Base-by-base conservation (phyloP, 495 filamentous ascomycete genomes). In the Acidomyces sp. region DNA sequence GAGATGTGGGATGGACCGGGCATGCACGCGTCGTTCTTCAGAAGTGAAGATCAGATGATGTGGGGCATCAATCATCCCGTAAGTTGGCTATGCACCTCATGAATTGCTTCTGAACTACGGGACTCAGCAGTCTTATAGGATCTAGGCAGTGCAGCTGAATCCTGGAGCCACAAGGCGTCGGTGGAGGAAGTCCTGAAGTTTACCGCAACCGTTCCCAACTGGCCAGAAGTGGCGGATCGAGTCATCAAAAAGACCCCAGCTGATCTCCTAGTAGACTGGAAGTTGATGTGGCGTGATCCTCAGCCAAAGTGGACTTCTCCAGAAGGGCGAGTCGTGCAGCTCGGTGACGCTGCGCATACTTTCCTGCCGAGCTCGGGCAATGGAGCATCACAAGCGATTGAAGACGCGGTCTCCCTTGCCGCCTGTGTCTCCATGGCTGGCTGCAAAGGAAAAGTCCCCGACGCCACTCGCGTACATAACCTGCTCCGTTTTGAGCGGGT, bases 131-230 rank as follows among this genome's bases (percentile, higher is more conserved):
- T 28, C 13, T 28, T n/a, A 16, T 26, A 41, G 38, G 38, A 41
- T 17, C 3, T 12, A 5, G 38, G 38, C 4, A 31, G 26, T n/a
- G 26, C 26, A 5, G 25, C 17, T 13, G 64, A 70, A 42, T 65
- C 57, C 37, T 74, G 72, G 65, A 63, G 58, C 37, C 57, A 70
- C 45, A 69, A 64, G 15, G 65, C 73, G 39, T 61, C 66, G 9
- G 40, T 52, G 6, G 62, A 66, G n/a, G 71, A 77, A 34, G 70
- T 74, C 3, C 53, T 74, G 17, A 50, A 52, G 3, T 62, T 62
- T 48, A 65, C 71, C 49, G 64, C 68, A 40, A 64, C 65, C 37
- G 60, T 65, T 31, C 53, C 62, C 11, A 58, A 41, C 10, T 57
- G 56, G 56, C 48, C 55, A 0, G 49, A 48, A 3, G 47, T 54